Evolutionary conservation across 2,329 filamentous ascomycete genomes (phyloP).

Genomic region (Ophiostoma himal-ulmi): DNA sequence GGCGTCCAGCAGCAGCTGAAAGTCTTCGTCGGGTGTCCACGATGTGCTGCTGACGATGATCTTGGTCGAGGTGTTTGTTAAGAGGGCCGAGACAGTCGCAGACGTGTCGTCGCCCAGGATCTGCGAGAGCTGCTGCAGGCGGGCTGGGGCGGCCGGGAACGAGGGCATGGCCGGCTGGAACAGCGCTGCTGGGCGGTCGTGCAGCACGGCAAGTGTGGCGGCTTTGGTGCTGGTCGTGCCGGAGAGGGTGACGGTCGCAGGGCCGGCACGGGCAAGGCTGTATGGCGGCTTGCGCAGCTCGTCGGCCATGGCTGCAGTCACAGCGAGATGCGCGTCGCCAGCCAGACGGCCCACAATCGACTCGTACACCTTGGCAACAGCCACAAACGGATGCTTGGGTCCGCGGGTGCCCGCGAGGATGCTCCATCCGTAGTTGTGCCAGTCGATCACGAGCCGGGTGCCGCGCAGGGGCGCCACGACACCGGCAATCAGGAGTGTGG

Average conservation of each 20-base stretch:
- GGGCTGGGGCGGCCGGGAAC: constrained; percentile 6
- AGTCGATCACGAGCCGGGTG: constrained; percentile 83
- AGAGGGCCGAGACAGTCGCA: background rate
- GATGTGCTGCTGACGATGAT: constrained; percentile 89
- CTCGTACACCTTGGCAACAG: constrained; percentile 72
- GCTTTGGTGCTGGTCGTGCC: constrained; percentile 27
- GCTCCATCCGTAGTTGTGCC: constrained; percentile 98
- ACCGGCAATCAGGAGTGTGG: constrained; percentile 72
- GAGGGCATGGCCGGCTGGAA: constrained; percentile 62
- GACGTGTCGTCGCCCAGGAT: constrained; percentile 18
- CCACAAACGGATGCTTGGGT: constrained; percentile 65
- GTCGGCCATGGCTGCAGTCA: constrained; percentile 80
- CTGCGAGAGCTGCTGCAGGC: constrained; percentile 17
- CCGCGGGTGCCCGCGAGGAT: constrained; percentile 65
- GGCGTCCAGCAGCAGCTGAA: constrained; percentile 77
- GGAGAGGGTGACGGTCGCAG: background rate
- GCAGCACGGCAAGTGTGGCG: constrained; percentile 57
- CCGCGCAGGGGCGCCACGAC: constrained; percentile 69
- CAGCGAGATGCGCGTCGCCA: constrained; percentile 72
- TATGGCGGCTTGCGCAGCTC: constrained; percentile 62
- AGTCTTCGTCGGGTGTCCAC: constrained; percentile 97
- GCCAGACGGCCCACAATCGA: constrained; percentile 55
- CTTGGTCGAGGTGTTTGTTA: background rate
- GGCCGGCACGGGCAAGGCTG: constrained; percentile 42
- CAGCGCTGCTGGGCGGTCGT: constrained; percentile 77